Conservation (phyloP, 2,329 filamentous ascomycete genomes). For the Colletotrichum cereale region DNA sequence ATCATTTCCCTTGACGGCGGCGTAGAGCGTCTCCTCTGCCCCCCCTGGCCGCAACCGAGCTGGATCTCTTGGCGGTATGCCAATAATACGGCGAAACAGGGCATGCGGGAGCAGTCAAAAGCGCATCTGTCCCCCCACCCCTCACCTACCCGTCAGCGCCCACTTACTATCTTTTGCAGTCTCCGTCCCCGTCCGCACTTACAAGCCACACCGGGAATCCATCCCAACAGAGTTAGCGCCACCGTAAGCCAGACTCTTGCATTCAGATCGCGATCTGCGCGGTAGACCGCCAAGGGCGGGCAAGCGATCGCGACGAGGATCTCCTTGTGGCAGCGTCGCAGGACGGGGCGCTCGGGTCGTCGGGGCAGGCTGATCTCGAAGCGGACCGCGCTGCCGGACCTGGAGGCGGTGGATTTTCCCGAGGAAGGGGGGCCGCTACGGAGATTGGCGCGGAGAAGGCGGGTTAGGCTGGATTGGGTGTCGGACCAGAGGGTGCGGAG, state of each 20-base stretch:
- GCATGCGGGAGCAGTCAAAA: background rate
- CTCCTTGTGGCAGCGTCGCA: background rate
- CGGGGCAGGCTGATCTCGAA: slow-evolving; percentile 5
- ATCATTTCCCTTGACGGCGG: background rate
- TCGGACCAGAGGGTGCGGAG: slow-evolving; percentile 6
- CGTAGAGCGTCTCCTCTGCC: background rate
- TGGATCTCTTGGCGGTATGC: slow-evolving; percentile 13
- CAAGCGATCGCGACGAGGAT: background rate
- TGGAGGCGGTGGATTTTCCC: background rate
- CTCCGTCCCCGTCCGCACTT: background rate
- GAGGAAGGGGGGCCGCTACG: background rate
- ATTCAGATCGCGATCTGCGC: background rate
- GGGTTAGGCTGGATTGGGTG: slow-evolving; percentile 9
- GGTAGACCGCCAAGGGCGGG: slow-evolving; percentile 8
- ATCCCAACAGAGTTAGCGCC: background rate
- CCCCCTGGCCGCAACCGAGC: background rate
- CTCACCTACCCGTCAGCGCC: background rate
- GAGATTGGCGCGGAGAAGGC: background rate
- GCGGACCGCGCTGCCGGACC: background rate
- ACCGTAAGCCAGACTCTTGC: background rate
- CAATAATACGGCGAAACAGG: slow-evolving; percentile 8
- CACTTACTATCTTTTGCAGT: background rate
- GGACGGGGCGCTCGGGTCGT: background rate
- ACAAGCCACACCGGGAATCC: slow-evolving; percentile 13
- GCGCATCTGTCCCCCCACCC: background rate